A percentile compares a stretch with the other conserved stretches of the same genome.
phyloP scores from a whole-genome alignment of 495 filamentous ascomycete genomes.

The Podospora anserina region DNA sequence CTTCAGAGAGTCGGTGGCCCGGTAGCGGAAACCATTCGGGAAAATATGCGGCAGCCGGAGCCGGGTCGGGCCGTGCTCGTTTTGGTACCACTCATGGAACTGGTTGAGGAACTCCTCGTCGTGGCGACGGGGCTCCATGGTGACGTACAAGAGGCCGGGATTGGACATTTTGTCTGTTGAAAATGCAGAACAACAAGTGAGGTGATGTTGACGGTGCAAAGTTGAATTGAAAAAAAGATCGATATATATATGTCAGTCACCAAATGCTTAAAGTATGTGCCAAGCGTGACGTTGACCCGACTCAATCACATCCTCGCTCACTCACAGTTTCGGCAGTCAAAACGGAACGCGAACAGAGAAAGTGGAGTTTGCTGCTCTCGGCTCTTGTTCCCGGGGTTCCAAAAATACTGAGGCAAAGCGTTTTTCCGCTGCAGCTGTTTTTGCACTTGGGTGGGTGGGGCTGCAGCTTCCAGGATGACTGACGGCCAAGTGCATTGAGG shows the following conservation, averaged over 20 bases:
- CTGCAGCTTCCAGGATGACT: background rate
- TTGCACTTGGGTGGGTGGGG: background rate
- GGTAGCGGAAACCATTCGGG: slow-evolving; percentile 73
- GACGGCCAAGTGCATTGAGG: background rate
- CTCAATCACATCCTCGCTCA: background rate
- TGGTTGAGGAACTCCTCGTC: slow-evolving; percentile 55
- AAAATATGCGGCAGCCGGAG: slow-evolving; percentile 67
- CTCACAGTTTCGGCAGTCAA: slow-evolving; percentile 1
- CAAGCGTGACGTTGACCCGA: background rate
- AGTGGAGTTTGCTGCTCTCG: slow-evolving; percentile 19
- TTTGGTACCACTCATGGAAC: slow-evolving; percentile 91
- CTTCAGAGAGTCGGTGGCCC: slow-evolving; percentile 55
- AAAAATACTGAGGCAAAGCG: slow-evolving; percentile 22
- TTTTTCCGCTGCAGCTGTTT: slow-evolving; percentile 23
- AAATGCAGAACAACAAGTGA: background rate
- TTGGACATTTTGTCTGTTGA: background rate
- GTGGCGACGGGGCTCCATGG: slow-evolving; percentile 64
- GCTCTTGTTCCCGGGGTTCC: slow-evolving; percentile 24
- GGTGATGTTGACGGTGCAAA: background rate
- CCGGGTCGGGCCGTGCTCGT: slow-evolving; percentile 77
- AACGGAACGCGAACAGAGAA: background rate
- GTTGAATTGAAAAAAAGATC: background rate
- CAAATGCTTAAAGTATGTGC: background rate
- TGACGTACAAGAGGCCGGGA: slow-evolving; percentile 68
- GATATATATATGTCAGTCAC: background rate